These are phyloP conservation scores for Naganishia randhawae DNA, from an alignment of 768 basidiomycete genomes.

Conservation along the genomic window DNA sequence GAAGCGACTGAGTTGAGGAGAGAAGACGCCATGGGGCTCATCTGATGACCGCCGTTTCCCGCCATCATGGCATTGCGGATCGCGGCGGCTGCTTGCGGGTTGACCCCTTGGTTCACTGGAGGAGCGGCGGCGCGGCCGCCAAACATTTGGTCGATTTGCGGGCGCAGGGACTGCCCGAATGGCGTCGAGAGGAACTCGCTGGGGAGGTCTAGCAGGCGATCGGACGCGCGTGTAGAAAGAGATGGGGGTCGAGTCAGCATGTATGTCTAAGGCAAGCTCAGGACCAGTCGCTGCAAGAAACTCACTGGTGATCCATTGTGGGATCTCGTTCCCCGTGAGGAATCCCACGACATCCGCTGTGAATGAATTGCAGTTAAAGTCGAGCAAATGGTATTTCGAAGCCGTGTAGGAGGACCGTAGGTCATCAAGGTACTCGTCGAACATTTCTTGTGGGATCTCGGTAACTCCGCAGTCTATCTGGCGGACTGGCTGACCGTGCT, in stretches of 20 bases:
- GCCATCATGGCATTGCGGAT: neutral
- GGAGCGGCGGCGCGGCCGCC: conserved; percentile 57
- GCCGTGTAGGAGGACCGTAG: conserved; percentile 78
- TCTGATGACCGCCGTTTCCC: conserved; percentile 42
- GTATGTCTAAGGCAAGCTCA: no score
- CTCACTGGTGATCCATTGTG: conserved; percentile 73
- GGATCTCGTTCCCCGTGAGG: conserved; percentile 76
- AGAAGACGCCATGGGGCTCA: conserved; percentile 59
- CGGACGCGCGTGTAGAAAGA: neutral
- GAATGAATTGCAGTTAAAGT: conserved; percentile 94
- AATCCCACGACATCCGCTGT: conserved; percentile 79
- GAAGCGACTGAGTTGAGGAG: conserved; percentile 42
- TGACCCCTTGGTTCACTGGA: conserved; percentile 10
- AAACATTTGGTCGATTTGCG: conserved; percentile 89
- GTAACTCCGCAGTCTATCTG: conserved; percentile 74
- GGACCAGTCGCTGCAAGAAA: conserved; percentile 18
- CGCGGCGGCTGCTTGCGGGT: conserved; percentile 7
- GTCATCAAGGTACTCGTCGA: conserved; percentile 73
- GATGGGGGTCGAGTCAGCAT: neutral
- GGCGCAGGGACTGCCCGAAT: conserved; percentile 77
- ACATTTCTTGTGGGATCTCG: conserved; percentile 74
- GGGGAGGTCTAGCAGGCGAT: conserved; percentile 41
- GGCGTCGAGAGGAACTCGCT: conserved; percentile 82
- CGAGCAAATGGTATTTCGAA: conserved; percentile 65
- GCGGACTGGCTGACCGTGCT: conserved; percentile 74